Conservation (phyloP, 2,329 filamentous ascomycete genomes). For the Venturia oleaginea region DNA sequence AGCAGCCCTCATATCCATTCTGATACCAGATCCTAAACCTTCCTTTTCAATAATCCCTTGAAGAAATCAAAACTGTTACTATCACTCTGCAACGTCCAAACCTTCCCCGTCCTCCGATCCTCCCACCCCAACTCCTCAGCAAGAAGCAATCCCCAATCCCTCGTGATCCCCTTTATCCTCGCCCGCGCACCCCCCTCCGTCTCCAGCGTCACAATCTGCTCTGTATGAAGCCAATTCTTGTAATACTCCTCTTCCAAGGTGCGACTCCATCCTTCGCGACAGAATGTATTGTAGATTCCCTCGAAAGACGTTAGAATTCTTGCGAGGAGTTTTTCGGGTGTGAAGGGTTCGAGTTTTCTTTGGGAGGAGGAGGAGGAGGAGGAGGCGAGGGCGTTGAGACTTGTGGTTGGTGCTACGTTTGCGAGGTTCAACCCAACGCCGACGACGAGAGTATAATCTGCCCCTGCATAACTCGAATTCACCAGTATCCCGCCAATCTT, state of each 20-base stretch:
- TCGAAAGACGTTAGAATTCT: constrained; percentile 73
- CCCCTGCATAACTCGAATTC: constrained; percentile 71
- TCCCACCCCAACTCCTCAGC: constrained; percentile 73
- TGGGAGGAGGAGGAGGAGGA: constrained; percentile 34
- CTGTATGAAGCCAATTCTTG: constrained; percentile 72
- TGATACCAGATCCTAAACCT: constrained; percentile 40
- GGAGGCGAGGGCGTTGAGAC: constrained; percentile 57
- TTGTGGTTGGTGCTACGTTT: constrained; percentile 79
- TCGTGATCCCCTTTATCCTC: constrained; percentile 74
- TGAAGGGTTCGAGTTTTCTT: constrained; percentile 48
- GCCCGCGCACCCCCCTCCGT: constrained; percentile 67
- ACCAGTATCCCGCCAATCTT: constrained; percentile 93
- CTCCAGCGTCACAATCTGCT: constrained; percentile 64
- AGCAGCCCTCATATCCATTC: background rate
- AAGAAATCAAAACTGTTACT: constrained; percentile 99
- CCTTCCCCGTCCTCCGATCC: constrained; percentile 64
- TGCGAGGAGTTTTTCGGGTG: constrained; percentile 72
- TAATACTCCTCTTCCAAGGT: constrained; percentile 73
- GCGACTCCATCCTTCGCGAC: constrained; percentile 62
- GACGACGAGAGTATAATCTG: constrained; percentile 74
- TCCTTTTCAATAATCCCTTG: constrained; percentile 73
- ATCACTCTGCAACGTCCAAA: constrained; percentile 84
- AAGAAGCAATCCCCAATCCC: constrained; percentile 80
- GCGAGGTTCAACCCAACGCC: constrained; percentile 76
- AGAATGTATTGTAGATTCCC: constrained; percentile 64